phyloP scores from a whole-genome alignment of 805 yeast genomes.

The Candida ovalis region DNA sequence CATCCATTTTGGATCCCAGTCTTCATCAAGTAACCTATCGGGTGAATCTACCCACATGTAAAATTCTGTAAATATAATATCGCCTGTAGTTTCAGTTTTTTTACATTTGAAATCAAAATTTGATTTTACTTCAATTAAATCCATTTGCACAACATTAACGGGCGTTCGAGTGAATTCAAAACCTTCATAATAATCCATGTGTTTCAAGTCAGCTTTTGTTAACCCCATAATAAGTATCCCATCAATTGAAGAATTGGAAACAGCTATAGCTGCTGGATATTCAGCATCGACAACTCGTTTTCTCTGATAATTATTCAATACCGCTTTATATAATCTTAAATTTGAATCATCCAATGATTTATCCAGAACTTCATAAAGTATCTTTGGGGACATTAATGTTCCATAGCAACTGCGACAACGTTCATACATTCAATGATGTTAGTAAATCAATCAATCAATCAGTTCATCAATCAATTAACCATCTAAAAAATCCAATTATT shows the following conservation, averaged over 20 bases:
- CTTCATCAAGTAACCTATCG: conserved; percentile 5
- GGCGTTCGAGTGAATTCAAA: conserved; percentile 7
- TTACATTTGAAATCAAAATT: background rate
- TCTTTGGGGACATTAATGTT: conserved; percentile 11
- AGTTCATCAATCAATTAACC: too few species aligned
- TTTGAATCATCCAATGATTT: conserved; percentile 2
- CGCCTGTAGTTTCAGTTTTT: background rate
- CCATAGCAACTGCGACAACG: conserved; percentile 17
- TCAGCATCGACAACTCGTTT: conserved; percentile 10
- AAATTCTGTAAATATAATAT: background rate
- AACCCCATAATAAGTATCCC: conserved; percentile 14
- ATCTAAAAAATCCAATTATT: too few species aligned
- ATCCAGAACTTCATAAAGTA: conserved; percentile 12
- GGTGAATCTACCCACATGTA: conserved; percentile 12
- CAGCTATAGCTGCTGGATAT: conserved; percentile 15
- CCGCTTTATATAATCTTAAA: conserved; percentile 10
- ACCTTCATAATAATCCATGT: conserved; percentile 22
- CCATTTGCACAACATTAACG: conserved; percentile 4
- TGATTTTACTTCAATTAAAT: background rate
- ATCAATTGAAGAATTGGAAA: background rate
- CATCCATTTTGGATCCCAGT: background rate
- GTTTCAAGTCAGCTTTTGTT: conserved; percentile 7
- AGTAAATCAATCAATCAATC: background rate
- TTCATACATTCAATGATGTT: background rate
- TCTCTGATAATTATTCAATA: conserved; percentile 9